Evolutionary conservation across 805 yeast species (phyloP).

Genomic region (Saturnispora galanensis): DNA sequence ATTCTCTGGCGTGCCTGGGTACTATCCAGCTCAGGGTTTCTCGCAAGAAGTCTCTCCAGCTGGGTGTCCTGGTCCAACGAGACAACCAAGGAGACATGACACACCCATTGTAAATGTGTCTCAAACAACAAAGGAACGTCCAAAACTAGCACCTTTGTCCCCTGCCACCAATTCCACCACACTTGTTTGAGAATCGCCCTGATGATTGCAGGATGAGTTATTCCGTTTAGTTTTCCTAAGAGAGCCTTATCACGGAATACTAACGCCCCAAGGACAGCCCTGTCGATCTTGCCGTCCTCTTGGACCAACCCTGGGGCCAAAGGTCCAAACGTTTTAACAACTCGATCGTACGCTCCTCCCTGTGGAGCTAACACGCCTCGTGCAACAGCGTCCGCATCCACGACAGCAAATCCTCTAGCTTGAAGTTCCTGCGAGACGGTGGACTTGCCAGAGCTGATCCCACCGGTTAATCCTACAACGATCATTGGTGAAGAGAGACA

Average conservation of each 20-base stretch:
- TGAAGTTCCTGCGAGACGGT: constrained; percentile 62
- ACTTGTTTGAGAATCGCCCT: constrained; percentile 53
- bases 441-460: constrained; percentile 94
- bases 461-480: constrained; percentile 92
- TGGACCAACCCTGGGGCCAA: constrained; percentile 34
- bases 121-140: constrained; percentile 92
- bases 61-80: constrained; percentile 52
- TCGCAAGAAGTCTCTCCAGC: constrained; percentile 44
- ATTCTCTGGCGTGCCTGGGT: constrained; percentile 70
- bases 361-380: constrained; percentile 80
- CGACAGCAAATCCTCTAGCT: constrained; percentile 42
- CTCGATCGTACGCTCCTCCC: constrained; percentile 52
- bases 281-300: constrained; percentile 45
- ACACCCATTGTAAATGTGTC: constrained; percentile 54
- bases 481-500: constrained; percentile 43
- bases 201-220: constrained; percentile 84
- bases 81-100: constrained; percentile 66
- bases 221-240: constrained; percentile 50
- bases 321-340: constrained; percentile 49
- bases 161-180: constrained; percentile 44
- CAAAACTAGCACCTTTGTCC: constrained; percentile 53
- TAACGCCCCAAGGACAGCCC: constrained; percentile 65
- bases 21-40: constrained; percentile 58
- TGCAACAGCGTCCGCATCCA: constrained; percentile 91
- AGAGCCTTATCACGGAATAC: constrained; percentile 58